Evolutionary conservation across 2,329 filamentous ascomycete genomes (phyloP), one percentile per base, ranked within the genome.

Genomic region (Dactylella cylindrospora): DNA sequence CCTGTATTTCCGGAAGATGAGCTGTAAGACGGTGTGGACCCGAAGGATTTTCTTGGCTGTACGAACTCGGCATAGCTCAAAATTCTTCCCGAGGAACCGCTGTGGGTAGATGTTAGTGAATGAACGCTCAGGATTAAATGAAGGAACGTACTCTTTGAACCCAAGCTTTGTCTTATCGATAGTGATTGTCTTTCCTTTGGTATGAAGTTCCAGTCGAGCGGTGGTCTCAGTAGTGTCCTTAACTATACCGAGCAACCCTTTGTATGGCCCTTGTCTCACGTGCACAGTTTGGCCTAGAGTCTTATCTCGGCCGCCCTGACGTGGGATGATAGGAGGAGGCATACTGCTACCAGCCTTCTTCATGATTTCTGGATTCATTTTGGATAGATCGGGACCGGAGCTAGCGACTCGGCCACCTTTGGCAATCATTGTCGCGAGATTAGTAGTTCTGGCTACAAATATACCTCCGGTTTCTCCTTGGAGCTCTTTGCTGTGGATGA

Each of bases 281-380:
- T 85, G 88, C 36, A 97, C 90, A 0, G 90, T 96, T 75, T 95
- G 91, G 35, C 90, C 90, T 65, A 97, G 84, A 22, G 93, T 79
- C 51, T 84, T 83, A 72, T 98, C 93, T 31, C 90, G 83, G 17
- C 86, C 83, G 17, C 67, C 67, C 36, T 64, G 57, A 4, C 57
- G 40, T 12, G 46, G 40, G 68, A 89, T 89, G 46, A 83, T 81
- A 32, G 86, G 86, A 36, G 90, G 90, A 73, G 74, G 78, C 77
- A 76, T 79, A 67, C 72, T 78, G 1, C 73, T 68, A 33, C 70
- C 79, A 31, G 79, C 79, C 68, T 87, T 84, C 32, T 84, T 80
- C 75, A 88, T 86, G 67, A 95, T 75, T 0, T 90, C 90, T 28
- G 93, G 91, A 71, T 97, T 97, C 88, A 98, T 93, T 65, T 89